phyloP scores from a whole-genome alignment of 2,329 filamentous ascomycete genomes.

The Neofusicoccum sp. region DNA sequence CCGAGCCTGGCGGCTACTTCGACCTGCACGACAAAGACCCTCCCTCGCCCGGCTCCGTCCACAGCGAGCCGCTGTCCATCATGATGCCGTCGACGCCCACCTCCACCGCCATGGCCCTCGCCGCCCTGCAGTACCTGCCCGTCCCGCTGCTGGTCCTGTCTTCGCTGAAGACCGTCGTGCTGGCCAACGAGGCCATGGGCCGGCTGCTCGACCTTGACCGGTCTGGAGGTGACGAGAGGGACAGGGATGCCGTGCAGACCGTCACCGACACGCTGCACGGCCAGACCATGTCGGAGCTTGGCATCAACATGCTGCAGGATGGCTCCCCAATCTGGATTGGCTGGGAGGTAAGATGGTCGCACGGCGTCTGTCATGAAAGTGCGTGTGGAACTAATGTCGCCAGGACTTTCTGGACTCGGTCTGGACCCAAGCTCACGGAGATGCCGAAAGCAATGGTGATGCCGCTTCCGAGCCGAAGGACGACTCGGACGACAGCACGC shows the following conservation, averaged over 20 bases:
- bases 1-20: conserved; percentile 30
- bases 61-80: conserved; percentile 33
- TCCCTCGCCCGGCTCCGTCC: conserved; percentile 27
- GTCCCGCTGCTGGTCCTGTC: conserved; percentile 69
- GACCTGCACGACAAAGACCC: conserved; percentile 21
- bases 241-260: conserved; percentile 39
- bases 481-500: conserved; percentile 5
- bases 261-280: conserved; percentile 62
- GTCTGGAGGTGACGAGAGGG: conserved; percentile 37
- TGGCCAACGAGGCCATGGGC: conserved; percentile 76
- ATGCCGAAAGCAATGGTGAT: conserved; percentile 10
- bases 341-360: conserved; percentile 44
- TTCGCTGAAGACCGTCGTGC: conserved; percentile 64
- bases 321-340: conserved; percentile 53
- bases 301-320: conserved; percentile 70
- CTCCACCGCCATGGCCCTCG: conserved; percentile 32
- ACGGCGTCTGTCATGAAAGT: not conserved
- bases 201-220: conserved; percentile 61
- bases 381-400: not conserved
- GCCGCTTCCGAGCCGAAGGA: not conserved
- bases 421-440: conserved; percentile 35
- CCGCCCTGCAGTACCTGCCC: conserved; percentile 69
- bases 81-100: conserved; percentile 29
- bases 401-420: conserved; percentile 45
- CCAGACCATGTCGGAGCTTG: conserved; percentile 66